A percentile compares a stretch with the other conserved stretches of the same genome.
Evolutionary conservation across 176 grass and related monocot species (phyloP).

Genomic region (Phragmites australis): DNA sequence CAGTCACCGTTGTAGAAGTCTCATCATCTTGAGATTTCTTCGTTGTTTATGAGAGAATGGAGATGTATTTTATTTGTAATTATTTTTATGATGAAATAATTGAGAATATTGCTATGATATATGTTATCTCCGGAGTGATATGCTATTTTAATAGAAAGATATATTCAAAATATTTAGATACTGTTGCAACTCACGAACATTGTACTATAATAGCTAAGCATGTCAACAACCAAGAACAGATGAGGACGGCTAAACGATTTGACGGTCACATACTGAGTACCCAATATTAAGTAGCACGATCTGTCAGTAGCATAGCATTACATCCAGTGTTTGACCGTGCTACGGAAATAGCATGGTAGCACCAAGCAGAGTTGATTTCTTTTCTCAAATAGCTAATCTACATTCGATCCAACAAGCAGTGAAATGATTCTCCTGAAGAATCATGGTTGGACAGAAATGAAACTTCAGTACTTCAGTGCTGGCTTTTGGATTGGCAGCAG

Average conservation of each 20-base stretch:
- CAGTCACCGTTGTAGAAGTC: background rate
- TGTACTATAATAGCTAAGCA: no score
- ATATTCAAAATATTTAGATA: no score
- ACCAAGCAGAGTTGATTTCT: background rate
- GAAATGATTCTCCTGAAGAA: background rate
- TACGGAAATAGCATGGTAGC: background rate
- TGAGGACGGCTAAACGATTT: background rate
- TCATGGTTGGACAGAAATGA: background rate
- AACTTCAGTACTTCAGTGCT: constrained; percentile 66
- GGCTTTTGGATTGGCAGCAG: constrained; percentile 82
- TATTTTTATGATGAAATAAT: no score
- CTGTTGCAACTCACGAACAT: no score
- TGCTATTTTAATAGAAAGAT: no score
- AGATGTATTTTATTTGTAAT: no score
- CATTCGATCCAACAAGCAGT: background rate
- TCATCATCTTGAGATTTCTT: constrained; percentile 32
- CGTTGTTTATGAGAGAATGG: no score
- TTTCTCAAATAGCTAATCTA: constrained; percentile 25
- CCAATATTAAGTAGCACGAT: background rate
- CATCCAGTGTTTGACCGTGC: background rate
- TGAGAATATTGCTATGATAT: no score
- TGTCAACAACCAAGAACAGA: background rate
- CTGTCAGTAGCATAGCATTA: constrained; percentile 13
- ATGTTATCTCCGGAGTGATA: no score
- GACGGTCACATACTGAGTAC: background rate